Conservation (phyloP, 1,139 yeast species). For the Hemisphaericaspora xylofermentans region DNA sequence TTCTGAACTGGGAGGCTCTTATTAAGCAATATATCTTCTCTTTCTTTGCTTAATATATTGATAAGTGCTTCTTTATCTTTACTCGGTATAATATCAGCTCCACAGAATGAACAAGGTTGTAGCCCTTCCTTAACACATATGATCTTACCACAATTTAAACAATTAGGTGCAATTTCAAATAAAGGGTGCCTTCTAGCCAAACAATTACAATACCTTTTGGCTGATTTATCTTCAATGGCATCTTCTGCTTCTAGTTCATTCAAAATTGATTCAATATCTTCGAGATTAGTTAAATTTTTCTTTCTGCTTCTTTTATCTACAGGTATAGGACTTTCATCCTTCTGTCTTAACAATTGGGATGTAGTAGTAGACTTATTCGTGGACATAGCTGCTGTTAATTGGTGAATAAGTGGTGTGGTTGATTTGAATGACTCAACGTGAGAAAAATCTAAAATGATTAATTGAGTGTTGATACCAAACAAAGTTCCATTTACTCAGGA, state of each 20-base stretch:
- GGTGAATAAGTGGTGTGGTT: no score
- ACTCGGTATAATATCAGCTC: slow-evolving; percentile 57
- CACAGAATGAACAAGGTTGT: slow-evolving; percentile 89
- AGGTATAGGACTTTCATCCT: slow-evolving; percentile 21
- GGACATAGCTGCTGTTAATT: slow-evolving; percentile 6
- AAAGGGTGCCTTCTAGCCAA: slow-evolving; percentile 85
- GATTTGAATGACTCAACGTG: not conserved
- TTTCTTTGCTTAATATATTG: slow-evolving; percentile 51
- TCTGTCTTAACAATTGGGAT: slow-evolving; percentile 36
- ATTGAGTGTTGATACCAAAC: no score
- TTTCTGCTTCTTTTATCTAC: slow-evolving; percentile 28
- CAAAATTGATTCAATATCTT: slow-evolving; percentile 53
- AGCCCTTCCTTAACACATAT: slow-evolving; percentile 86
- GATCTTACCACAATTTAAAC: slow-evolving; percentile 90
- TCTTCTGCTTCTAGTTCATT: slow-evolving; percentile 33
- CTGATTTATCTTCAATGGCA: slow-evolving; percentile 12
- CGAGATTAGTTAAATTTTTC: slow-evolving; percentile 49
- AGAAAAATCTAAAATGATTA: no score
- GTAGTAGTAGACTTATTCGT: slow-evolving; percentile 32
- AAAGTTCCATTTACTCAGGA: no score
- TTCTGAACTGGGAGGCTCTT: slow-evolving; percentile 16
- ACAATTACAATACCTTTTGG: slow-evolving; percentile 61
- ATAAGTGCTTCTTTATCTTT: slow-evolving; percentile 64
- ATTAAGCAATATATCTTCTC: slow-evolving; percentile 15
- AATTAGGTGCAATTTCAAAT: slow-evolving; percentile 88